Base-by-base conservation (phyloP, 1,284 basidiomycete species). In the Leccinum subrobustum region DNA sequence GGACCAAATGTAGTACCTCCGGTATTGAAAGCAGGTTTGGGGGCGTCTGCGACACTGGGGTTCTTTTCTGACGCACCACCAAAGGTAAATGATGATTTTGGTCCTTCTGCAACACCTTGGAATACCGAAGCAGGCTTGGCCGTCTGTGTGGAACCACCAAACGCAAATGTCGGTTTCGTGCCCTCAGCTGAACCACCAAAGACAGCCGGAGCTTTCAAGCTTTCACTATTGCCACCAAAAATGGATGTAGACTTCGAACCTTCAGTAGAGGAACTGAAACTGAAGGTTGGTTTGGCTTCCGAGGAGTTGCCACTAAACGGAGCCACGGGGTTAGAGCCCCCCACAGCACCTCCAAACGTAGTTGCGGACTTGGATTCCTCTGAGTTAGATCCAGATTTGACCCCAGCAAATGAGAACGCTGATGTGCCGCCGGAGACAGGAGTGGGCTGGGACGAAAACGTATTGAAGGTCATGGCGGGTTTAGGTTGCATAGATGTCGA, bases 381-480 rank as follows among this genome's bases (percentile, higher is more conserved):
- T 4, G 66, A 57, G 44, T 65, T 71, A 2, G 63, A 54, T 58
- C 56, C 55, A 54, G 50, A 56, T 37, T 56, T 60, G 52, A 42
- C 14, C 20, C 57, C 71, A 48, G 65, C 68, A 56, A 73, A 73
- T 42, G 68, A 63, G 52, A 73, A 67, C 11, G 42, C 29, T 37
- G 53, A 50, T 29, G 52, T 2, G n/a, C 55, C 60, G 25, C 53
- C 52, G 37, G 65, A 57, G 25, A 54, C 53, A 58, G 58, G 53
- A 29, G 56, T 18, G 54, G 63, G 56, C 12, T 60, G 56, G 14
- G 68, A 57, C 20, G 65, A 58, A 56, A 60, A 59, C 20, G 54
- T 57, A 25, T 37, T 65, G 25, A 56, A 52, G 1, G 50, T 16
- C 25, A 64, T 23, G 16, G 44, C 44, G 33, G 63, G 31, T 29